Evolutionary conservation across 2,329 filamentous ascomycete species (phyloP), one percentile per base, ranked within the genome.

Genomic region (Fusarium xylarioides): DNA sequence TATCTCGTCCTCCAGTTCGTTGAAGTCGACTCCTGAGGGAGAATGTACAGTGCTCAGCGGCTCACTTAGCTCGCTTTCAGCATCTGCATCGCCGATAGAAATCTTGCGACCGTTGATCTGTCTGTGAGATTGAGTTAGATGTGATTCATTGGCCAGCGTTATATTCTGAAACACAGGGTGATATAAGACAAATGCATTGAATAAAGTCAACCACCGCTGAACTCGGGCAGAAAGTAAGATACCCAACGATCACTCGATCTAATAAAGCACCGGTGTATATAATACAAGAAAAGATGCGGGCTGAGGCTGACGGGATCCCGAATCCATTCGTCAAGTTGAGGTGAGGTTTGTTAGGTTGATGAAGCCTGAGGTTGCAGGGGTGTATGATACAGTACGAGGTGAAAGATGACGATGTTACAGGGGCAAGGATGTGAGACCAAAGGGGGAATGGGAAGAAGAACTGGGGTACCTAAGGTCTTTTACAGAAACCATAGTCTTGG

Each of bases 1-100:
- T 53, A 89, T 89, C 75, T 89, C 86, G 74, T 89, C 87, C 61
- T 86, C 83, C 5, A 85, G 83, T 28, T 83, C 80, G 71, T 82
- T 79, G 44, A 82, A 70, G 49, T 73, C 74, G n/a, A 68, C 79
- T 47, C 82, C 83, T 12, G 84, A 83, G 16, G 85, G 80, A 15
- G 80, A 82, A 62, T 77, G 75, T 35, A 80, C 76, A 65, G 76
- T 81, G 73, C 80, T 82, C 28, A 76, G 78, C 11, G 81, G 81
- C 34, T 83, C 81, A 59, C 85, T 87, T 19, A 88, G 80, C 30
- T 86, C 85, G 69, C 81, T 83, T 40, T 82, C 80, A 43, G 76
- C 79, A 23, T 85, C 82, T 40, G 80, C 83, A 11, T 84, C 81
- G 30, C 83, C 82, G 40, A 84, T 78, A 3, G 74, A 63, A 46